phyloP scores from a whole-genome alignment of 2,329 filamentous ascomycete species.

The Zymoseptoria brevis region DNA sequence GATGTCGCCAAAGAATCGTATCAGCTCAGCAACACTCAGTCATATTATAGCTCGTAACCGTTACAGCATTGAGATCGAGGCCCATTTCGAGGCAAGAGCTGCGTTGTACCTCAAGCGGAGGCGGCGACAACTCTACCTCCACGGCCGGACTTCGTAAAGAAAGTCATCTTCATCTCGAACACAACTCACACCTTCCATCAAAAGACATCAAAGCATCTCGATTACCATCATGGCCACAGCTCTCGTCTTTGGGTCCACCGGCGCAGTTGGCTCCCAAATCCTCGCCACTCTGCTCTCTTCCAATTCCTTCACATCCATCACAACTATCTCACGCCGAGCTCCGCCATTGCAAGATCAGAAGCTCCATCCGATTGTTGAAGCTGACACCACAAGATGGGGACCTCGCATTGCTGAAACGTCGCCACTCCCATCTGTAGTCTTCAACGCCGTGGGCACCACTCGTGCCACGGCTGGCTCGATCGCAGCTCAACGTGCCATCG shows the following conservation, averaged over 20 bases:
- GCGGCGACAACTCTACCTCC: not conserved
- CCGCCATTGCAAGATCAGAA: slow-evolving; percentile 8
- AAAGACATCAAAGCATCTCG: not conserved
- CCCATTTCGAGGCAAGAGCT: not conserved
- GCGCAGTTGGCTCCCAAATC: slow-evolving; percentile 16
- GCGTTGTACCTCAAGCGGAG: not conserved
- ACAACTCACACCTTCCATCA: not conserved
- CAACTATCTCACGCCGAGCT: slow-evolving; percentile 13
- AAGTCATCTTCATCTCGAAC: not conserved
- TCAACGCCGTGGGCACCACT: slow-evolving; percentile 30
- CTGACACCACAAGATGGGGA: slow-evolving; percentile 12
- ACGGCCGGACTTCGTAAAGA: not conserved
- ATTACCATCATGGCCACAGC: slow-evolving; percentile 10
- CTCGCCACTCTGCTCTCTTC: slow-evolving; percentile 9
- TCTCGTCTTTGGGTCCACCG: slow-evolving; percentile 16
- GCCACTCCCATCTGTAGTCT: slow-evolving; percentile 11
- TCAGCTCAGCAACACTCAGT: not conserved
- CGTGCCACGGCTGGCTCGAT: slow-evolving; percentile 28
- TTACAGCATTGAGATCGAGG: not conserved
- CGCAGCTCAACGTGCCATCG: slow-evolving; percentile 32
- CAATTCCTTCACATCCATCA: slow-evolving; percentile 7
- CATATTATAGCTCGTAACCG: no score
- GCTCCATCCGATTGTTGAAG: slow-evolving; percentile 11
- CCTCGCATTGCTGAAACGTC: slow-evolving; percentile 4
- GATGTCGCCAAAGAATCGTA: not conserved